phyloP scores from a whole-genome alignment of 129 eudicot species.

The Deinandra increscens region DNA sequence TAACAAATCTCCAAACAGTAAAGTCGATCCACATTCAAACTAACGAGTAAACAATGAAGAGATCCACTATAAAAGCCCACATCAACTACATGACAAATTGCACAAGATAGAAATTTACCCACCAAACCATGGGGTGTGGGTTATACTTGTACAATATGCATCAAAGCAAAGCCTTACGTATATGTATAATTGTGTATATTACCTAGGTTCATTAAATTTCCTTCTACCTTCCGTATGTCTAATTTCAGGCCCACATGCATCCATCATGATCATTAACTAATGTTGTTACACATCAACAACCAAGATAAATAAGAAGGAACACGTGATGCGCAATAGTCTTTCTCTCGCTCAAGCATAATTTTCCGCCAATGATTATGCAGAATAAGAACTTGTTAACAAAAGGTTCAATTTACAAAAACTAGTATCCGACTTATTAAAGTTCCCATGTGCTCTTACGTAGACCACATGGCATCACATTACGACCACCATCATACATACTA shows the following conservation, averaged over 20 bases:
- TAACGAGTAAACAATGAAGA: not conserved
- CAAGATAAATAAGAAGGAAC: not conserved
- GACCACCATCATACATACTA: conserved; percentile 7
- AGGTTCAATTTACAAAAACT: not conserved
- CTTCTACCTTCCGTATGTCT: not conserved
- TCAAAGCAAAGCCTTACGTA: not conserved
- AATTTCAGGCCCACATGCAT: not conserved
- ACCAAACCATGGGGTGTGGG: not conserved
- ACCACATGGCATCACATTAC: conserved; percentile 4
- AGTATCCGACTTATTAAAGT: conserved; percentile 1
- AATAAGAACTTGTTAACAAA: not conserved
- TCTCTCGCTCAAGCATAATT: not conserved
- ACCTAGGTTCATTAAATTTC: conserved; percentile 8
- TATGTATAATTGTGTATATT: not conserved
- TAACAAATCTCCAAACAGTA: not conserved
- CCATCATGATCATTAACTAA: not conserved
- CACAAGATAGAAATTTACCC: not conserved
- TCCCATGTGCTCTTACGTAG: not conserved
- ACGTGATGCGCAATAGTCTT: not conserved
- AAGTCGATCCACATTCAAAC: not conserved
- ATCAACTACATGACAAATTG: conserved; percentile 7
- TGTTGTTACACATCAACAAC: not conserved
- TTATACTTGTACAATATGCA: not conserved
- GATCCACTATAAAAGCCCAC: not conserved
- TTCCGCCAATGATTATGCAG: not conserved